Evolutionary conservation across 371 early-diverging fungal species (phyloP).

Genomic region (Circinella umbellata): DNA sequence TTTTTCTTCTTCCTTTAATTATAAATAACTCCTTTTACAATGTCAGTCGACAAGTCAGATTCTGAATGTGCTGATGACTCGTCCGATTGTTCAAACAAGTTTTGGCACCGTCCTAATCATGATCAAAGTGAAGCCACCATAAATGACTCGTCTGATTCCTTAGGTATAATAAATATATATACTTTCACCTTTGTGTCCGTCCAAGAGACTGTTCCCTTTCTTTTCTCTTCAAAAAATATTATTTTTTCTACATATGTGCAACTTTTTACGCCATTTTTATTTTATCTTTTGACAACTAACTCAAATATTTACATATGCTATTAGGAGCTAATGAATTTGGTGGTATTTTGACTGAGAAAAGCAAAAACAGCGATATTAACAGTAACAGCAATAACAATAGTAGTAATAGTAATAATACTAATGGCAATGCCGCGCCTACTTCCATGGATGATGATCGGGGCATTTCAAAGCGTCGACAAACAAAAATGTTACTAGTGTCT

Average conservation of each 20-base stretch:
- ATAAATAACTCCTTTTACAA: background rate
- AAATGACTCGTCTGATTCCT: conserved; percentile 3
- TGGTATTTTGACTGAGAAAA: background rate
- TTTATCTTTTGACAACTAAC: too few species aligned
- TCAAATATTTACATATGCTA: too few species aligned
- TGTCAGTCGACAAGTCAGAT: conserved; percentile 11
- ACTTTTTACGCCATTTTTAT: too few species aligned
- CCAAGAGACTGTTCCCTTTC: too few species aligned
- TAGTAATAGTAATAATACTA: too few species aligned
- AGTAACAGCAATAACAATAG: too few species aligned
- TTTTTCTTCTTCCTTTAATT: background rate
- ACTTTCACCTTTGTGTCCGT: too few species aligned
- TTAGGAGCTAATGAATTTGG: background rate
- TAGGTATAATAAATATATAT: background rate
- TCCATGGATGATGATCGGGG: background rate
- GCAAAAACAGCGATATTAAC: background rate
- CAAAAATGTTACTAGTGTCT: conserved; percentile 75
- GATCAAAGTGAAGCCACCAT: conserved; percentile 8
- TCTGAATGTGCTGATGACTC: conserved; percentile 10
- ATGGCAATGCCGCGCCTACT: too few species aligned
- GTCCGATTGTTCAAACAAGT: conserved; percentile 28
- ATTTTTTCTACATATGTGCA: too few species aligned
- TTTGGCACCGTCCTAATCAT: conserved; percentile 24
- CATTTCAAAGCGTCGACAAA: conserved; percentile 59
- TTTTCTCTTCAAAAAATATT: too few species aligned